A percentile compares a stretch with the other conserved stretches of the same genome.
These are phyloP conservation scores for Trametes coccinea DNA, from an alignment of 768 basidiomycete species.

Conservation along the genomic window DNA sequence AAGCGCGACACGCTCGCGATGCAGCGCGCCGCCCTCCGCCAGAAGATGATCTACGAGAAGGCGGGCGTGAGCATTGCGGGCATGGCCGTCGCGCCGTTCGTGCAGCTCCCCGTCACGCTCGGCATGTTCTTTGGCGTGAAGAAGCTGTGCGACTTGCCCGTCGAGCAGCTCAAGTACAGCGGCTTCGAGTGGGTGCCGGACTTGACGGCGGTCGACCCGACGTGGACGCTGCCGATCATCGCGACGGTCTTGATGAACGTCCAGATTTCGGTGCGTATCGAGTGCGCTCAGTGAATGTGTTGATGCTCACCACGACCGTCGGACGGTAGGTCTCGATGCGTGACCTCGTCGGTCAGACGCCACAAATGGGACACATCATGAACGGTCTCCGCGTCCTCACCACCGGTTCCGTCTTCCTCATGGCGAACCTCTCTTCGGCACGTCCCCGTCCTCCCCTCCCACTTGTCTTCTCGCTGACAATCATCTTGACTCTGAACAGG, in stretches of 20 bases:
- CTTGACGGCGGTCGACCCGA: slow-evolving; percentile 77
- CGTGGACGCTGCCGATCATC: slow-evolving; percentile 66
- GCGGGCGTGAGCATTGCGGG: slow-evolving; percentile 63
- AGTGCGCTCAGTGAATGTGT: neutral
- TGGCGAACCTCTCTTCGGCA: slow-evolving; percentile 67
- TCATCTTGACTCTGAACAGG: slow-evolving; percentile 37
- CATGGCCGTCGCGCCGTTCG: slow-evolving; percentile 54
- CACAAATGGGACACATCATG: slow-evolving; percentile 62
- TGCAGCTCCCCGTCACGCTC: slow-evolving; percentile 77
- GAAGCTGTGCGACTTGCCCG: slow-evolving; percentile 65
- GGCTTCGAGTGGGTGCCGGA: slow-evolving; percentile 76
- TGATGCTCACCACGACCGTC: neutral
- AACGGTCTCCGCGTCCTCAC: slow-evolving; percentile 66
- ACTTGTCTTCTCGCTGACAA: neutral
- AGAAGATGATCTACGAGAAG: slow-evolving; percentile 56
- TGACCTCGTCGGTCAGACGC: slow-evolving; percentile 47
- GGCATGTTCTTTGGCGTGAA: slow-evolving; percentile 83
- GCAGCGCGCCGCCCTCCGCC: slow-evolving; percentile 46
- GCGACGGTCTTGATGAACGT: slow-evolving; percentile 60
- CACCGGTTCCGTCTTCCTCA: slow-evolving; percentile 48
- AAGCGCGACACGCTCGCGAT: slow-evolving; percentile 41
- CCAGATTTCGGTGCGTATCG: slow-evolving; percentile 61
- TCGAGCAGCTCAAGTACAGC: slow-evolving; percentile 74
- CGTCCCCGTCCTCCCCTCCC: slow-evolving; percentile 29
- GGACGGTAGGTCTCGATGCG: slow-evolving; percentile 50